Conservation (phyloP, 2,329 filamentous ascomycete species). For the Fusarium miscanthi region DNA sequence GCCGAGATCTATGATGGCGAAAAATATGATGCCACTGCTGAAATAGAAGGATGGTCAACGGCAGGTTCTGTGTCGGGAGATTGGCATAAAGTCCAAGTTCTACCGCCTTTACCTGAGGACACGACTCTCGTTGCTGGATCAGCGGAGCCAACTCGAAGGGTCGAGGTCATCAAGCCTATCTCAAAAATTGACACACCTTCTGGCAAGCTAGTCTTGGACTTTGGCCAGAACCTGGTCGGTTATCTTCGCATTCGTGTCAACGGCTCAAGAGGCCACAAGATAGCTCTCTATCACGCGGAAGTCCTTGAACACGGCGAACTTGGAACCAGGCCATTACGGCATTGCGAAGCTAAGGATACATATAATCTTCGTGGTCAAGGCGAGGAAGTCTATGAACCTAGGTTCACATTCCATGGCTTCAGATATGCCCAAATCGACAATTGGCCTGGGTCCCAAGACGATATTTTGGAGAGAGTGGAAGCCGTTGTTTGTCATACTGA, state of each 20-base stretch:
- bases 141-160: constrained; percentile 54
- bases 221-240: constrained; percentile 18
- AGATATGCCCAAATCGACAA: constrained; percentile 60
- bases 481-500: constrained; percentile 61
- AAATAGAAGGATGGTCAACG: constrained; percentile 36
- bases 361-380: background rate
- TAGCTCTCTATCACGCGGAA: constrained; percentile 6
- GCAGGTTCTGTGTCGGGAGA: constrained; percentile 47
- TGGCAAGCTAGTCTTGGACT: constrained; percentile 1
- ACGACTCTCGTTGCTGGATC: constrained; percentile 48
- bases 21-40: constrained; percentile 58
- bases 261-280: background rate
- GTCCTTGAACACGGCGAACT: constrained; percentile 18
- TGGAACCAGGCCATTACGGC: background rate
- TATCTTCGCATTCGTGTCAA: background rate
- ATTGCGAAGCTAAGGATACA: background rate
- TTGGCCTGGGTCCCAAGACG: constrained; percentile 44
- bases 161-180: constrained; percentile 47
- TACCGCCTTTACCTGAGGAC: background rate
- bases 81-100: constrained; percentile 43
- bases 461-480: constrained; percentile 36
- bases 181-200: constrained; percentile 51
- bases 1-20: constrained; percentile 66
- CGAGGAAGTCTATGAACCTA: constrained; percentile 51
- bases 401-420: constrained; percentile 65